Evolutionary conservation across 2,329 filamentous ascomycete species (phyloP).

Genomic region (Fusarium irregulare): DNA sequence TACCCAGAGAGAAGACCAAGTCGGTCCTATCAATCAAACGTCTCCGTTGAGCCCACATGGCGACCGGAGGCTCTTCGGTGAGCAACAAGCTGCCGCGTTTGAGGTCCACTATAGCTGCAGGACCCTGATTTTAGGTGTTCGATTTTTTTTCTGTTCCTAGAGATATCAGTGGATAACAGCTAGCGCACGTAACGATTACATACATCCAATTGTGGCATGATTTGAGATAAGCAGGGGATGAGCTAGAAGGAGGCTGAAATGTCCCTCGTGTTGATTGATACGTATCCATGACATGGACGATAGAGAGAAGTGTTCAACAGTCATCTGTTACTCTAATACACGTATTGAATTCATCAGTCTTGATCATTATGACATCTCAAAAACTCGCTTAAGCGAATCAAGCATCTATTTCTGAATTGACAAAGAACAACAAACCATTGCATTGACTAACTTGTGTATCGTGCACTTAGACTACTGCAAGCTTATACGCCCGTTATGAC

Average conservation of each 20-base stretch:
- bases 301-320: background rate
- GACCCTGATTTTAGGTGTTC: constrained; percentile 38
- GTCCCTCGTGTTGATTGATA: constrained; percentile 1
- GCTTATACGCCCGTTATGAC: constrained; percentile 20
- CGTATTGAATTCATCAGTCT: background rate
- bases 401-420: background rate
- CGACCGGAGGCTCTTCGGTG: constrained; percentile 46
- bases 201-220: constrained; percentile 37
- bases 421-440: background rate
- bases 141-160: constrained; percentile 6
- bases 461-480: constrained; percentile 15
- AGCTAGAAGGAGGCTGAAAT: constrained; percentile 14
- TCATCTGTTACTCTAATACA: background rate
- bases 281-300: constrained; percentile 2
- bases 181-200: constrained; percentile 42
- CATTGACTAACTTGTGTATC: background rate
- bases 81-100: constrained; percentile 27
- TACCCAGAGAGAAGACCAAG: constrained; percentile 23
- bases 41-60: constrained; percentile 42
- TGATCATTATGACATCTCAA: background rate
- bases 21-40: constrained; percentile 39
- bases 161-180: constrained; percentile 34
- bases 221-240: constrained; percentile 25
- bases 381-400: background rate
- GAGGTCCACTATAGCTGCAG: constrained; percentile 36